These are phyloP conservation scores for Erythrophleum ivorense DNA, from an alignment of 331 rosid genomes.

Conservation along the genomic window DNA sequence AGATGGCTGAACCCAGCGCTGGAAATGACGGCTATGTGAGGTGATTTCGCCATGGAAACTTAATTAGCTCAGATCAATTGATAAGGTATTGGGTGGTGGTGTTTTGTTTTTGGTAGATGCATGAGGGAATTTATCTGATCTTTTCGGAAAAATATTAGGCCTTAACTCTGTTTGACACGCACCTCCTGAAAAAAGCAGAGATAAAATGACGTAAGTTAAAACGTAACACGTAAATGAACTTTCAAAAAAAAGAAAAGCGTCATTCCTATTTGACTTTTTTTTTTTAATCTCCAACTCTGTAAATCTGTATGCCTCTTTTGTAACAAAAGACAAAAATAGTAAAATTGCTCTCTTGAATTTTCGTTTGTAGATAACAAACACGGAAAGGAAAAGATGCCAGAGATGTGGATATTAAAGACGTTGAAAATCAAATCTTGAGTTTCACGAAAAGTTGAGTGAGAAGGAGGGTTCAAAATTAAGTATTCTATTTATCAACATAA, in stretches of 20 bases:
- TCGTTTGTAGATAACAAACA: too few relatives aligned
- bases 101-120: background rate
- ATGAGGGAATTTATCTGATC: background rate
- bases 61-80: too few relatives aligned
- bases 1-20: background rate
- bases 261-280: too few relatives aligned
- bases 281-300: background rate
- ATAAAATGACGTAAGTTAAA: background rate
- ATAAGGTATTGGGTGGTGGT: background rate
- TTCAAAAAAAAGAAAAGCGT: background rate
- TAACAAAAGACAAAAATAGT: too few relatives aligned
- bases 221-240: background rate
- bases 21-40: background rate
- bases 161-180: background rate
- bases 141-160: background rate
- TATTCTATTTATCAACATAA: too few relatives aligned
- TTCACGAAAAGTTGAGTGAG: too few relatives aligned
- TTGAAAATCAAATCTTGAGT: too few relatives aligned
- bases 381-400: too few relatives aligned
- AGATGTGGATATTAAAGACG: too few relatives aligned
- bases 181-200: background rate
- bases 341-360: too few relatives aligned
- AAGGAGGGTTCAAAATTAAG: background rate
- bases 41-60: too few relatives aligned
- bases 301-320: background rate